Conservation (phyloP, 139 green algal genomes). For the Tetradesmus lagerheimii region DNA sequence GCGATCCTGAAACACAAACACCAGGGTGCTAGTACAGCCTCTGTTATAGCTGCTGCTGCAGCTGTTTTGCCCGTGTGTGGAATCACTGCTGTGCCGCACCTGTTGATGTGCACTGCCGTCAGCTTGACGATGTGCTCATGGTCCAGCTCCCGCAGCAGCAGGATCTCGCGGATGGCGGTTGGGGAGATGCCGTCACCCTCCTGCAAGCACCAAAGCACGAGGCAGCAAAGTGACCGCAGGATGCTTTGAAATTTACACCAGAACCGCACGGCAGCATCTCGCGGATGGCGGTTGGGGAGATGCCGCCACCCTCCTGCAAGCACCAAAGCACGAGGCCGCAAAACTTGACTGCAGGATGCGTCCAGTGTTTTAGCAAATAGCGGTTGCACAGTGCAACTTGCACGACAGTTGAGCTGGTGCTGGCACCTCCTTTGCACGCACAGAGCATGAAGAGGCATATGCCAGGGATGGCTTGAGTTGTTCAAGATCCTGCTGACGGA, state of each 20-base stretch:
- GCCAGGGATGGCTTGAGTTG: too few species aligned
- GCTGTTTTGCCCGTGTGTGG: not conserved
- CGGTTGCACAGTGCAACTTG: too few species aligned
- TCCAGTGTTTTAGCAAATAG: too few species aligned
- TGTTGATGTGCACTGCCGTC: constrained; percentile 67
- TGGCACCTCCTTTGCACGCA: too few species aligned
- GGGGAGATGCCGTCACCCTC: constrained; percentile 77
- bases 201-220: constrained; percentile 38
- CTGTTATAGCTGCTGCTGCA: not conserved
- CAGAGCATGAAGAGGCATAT: too few species aligned
- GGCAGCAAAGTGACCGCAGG: not conserved
- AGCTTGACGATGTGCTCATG: constrained; percentile 82
- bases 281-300: constrained; percentile 78
- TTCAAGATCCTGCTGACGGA: too few species aligned
- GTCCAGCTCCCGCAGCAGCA: constrained; percentile 78
- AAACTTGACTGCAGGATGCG: not conserved
- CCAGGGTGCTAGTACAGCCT: too few species aligned
- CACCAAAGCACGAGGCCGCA: not conserved
- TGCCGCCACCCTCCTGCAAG: constrained; percentile 72
- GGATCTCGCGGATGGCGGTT: constrained; percentile 83
- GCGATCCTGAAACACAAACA: not conserved
- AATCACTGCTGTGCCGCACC: not conserved
- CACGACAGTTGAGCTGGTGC: too few species aligned
- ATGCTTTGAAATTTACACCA: too few species aligned
- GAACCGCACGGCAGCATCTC: constrained; percentile 86